These are phyloP conservation scores for Wickerhamomyces xylosicus DNA, from an alignment of 805 yeast genomes.

Conservation along the genomic window DNA sequence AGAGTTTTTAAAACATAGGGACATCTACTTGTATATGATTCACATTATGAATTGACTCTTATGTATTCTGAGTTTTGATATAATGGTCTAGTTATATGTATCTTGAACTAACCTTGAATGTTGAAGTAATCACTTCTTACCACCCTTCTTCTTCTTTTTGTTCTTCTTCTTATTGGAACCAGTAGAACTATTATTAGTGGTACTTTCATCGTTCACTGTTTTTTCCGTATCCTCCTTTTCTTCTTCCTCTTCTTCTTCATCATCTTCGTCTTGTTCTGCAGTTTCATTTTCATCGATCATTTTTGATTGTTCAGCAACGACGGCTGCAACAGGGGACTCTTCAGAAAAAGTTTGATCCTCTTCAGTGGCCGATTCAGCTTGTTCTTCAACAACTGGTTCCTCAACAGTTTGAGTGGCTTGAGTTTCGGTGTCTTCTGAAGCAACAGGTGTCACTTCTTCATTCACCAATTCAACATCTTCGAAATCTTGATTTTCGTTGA, in stretches of 20 bases:
- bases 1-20: too few species aligned
- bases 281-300: background rate
- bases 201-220: constrained; percentile 2
- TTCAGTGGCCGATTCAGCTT: background rate
- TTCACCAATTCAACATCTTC: constrained; percentile 6
- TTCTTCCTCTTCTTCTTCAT: constrained; percentile 1
- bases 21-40: too few species aligned
- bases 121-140: constrained; percentile 14
- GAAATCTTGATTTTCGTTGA: background rate
- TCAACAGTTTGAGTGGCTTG: background rate
- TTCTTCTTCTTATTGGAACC: constrained; percentile 22
- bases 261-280: background rate
- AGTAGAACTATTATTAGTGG: constrained; percentile 2
- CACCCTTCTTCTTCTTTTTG: constrained; percentile 26
- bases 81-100: too few species aligned
- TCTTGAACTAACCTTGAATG: too few species aligned
- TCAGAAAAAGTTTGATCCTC: too few species aligned
- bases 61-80: too few species aligned
- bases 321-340: too few species aligned
- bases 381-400: background rate
- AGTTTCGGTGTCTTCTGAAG: background rate
- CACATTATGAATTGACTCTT: too few species aligned
- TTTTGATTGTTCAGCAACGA: background rate
- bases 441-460: constrained; percentile 4
- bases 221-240: constrained; percentile 3